A percentile compares a stretch with the other conserved stretches of the same genome.
Conservation (phyloP, 2,329 filamentous ascomycete genomes). For the Dothidotthia symphoricarpi region DNA sequence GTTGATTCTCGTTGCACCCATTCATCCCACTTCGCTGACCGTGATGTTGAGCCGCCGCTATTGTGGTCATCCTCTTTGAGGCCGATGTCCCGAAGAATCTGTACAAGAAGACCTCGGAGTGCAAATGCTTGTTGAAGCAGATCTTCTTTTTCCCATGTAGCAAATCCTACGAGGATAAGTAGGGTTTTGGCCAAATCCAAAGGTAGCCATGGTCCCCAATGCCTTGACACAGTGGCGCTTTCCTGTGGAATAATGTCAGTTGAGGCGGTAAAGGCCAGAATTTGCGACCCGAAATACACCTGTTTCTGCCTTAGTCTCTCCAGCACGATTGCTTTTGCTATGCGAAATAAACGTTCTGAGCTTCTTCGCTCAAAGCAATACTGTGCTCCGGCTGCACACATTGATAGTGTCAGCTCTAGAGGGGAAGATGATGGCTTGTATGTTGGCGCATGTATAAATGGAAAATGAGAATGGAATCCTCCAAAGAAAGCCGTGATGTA, state of each 20-base stretch:
- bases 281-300: conserved; percentile 24
- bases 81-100: conserved; percentile 29
- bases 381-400: conserved; percentile 36
- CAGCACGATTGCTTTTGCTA: conserved; percentile 31
- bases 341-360: conserved; percentile 29
- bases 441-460: conserved; percentile 36
- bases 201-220: conserved; percentile 26
- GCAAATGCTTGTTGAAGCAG: conserved; percentile 33
- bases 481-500: conserved; percentile 35
- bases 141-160: conserved; percentile 34
- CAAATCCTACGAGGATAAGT: conserved; percentile 32
- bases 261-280: conserved; percentile 19
- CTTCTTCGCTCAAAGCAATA: conserved; percentile 36
- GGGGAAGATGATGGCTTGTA: conserved; percentile 33
- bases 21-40: conserved; percentile 28
- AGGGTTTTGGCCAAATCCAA: conserved; percentile 31
- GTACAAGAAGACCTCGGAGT: conserved; percentile 28
- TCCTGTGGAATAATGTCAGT: conserved; percentile 13
- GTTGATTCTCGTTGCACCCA: conserved; percentile 32
- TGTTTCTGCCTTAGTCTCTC: conserved; percentile 28
- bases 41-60: conserved; percentile 13
- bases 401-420: conserved; percentile 32
- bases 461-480: conserved; percentile 36
- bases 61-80: conserved; percentile 19
- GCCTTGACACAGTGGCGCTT: conserved; percentile 5